These are phyloP conservation scores for Gillenia trifoliata DNA, from an alignment of 306 rosid species.

Conservation along the genomic window DNA sequence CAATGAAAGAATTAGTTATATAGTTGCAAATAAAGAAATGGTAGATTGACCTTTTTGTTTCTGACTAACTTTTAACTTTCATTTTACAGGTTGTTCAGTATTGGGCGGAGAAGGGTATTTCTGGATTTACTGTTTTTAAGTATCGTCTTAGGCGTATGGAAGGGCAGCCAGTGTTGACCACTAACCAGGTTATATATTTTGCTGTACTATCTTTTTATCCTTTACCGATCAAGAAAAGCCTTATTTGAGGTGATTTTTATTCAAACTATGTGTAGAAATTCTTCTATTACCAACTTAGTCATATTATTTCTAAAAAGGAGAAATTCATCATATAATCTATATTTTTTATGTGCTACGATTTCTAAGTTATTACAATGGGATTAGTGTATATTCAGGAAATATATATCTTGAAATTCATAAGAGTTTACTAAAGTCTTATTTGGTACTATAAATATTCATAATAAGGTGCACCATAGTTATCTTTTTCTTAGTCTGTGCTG, in stretches of 20 bases:
- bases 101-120: constrained; percentile 93
- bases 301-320: not conserved
- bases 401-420: not conserved
- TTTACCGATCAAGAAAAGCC: not conserved
- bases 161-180: constrained; percentile 78
- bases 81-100: constrained; percentile 62
- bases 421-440: not conserved
- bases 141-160: constrained; percentile 78
- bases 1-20: not conserved
- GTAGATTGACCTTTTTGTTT: not conserved
- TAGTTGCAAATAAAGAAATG: not conserved
- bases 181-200: constrained; percentile 65
- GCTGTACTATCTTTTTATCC: not conserved
- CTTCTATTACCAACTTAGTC: not conserved
- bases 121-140: constrained; percentile 88
- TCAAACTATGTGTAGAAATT: not conserved
- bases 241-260: not conserved
- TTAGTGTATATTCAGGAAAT: not conserved
- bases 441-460: not conserved
- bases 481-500: not conserved
- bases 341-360: not conserved
- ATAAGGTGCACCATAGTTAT: not conserved
- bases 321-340: not conserved
- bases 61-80: constrained; percentile 2
- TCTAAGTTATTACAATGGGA: not conserved